phyloP scores from a whole-genome alignment of 352 stramenopile genomes.

The Phytophthora pluvialis region DNA sequence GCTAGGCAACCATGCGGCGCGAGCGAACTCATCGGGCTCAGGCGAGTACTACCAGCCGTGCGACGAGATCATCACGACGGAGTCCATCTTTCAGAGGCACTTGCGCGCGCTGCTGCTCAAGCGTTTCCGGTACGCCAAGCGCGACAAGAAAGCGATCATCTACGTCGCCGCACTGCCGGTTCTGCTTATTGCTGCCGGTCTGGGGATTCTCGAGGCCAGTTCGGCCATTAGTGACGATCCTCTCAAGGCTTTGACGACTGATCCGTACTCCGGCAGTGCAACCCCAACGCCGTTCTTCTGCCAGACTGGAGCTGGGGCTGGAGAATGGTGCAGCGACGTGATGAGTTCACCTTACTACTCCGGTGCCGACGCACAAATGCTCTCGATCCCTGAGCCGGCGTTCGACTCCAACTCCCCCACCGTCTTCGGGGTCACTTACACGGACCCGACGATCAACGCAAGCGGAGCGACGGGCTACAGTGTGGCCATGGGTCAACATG shows the following conservation, averaged over 20 bases:
- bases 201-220: slow-evolving; percentile 46
- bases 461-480: slow-evolving; percentile 44
- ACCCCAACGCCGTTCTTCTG: slow-evolving; percentile 49
- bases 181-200: slow-evolving; percentile 48
- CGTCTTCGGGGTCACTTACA: slow-evolving; percentile 58
- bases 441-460: slow-evolving; percentile 46
- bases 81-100: slow-evolving; percentile 34
- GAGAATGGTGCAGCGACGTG: slow-evolving; percentile 41
- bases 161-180: slow-evolving; percentile 57
- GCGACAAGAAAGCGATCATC: slow-evolving; percentile 53
- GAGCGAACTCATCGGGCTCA: neutral
- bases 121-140: slow-evolving; percentile 52
- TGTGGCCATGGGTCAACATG: slow-evolving; percentile 42
- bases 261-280: slow-evolving; percentile 13
- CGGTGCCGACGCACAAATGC: slow-evolving; percentile 17
- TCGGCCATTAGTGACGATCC: slow-evolving; percentile 39
- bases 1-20: slow-evolving; percentile 15
- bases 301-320: slow-evolving; percentile 18
- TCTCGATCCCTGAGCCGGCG: slow-evolving; percentile 24
- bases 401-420: slow-evolving; percentile 45
- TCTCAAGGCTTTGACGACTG: slow-evolving; percentile 30
- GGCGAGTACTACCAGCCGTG: slow-evolving; percentile 14
- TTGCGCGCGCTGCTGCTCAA: slow-evolving; percentile 53
- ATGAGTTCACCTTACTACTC: slow-evolving; percentile 39
- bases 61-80: slow-evolving; percentile 14